phyloP scores from a whole-genome alignment of 2,329 filamentous ascomycete species.

The Thielaviopsis musarum region DNA sequence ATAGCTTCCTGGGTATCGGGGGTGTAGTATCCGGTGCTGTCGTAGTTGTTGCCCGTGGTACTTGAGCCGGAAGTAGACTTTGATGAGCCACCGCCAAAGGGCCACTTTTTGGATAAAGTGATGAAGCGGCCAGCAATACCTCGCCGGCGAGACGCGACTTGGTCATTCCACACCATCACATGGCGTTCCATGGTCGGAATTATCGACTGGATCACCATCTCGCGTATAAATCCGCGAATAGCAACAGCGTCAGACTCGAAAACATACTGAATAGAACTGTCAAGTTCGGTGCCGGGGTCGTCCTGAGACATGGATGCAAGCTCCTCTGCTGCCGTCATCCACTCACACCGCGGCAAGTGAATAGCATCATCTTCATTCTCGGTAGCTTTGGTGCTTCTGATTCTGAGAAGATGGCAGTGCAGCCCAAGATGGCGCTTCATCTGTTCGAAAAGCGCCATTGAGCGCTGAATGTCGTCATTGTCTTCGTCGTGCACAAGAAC shows the following conservation, averaged over 20 bases:
- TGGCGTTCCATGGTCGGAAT: conserved; percentile 92
- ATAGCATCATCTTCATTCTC: conserved; percentile 85
- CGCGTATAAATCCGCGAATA: conserved; percentile 75
- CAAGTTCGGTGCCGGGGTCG: conserved; percentile 46
- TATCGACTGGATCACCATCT: conserved; percentile 89
- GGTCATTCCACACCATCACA: conserved; percentile 88
- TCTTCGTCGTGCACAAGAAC: conserved; percentile 95
- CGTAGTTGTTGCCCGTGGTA: conserved; percentile 50
- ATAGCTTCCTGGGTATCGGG: conserved; percentile 75
- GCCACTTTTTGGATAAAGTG: conserved; percentile 80
- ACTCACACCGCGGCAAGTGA: conserved; percentile 64
- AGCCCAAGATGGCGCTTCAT: conserved; percentile 98
- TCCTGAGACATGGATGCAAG: conserved; percentile 57
- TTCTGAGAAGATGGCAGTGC: conserved; percentile 78
- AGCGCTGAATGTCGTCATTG: conserved; percentile 77
- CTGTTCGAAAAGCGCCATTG: conserved; percentile 81
- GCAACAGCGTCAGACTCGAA: conserved; percentile 86
- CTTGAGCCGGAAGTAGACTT: conserved; percentile 27
- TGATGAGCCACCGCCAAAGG: conserved; percentile 55
- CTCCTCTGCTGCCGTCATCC: conserved; percentile 79
- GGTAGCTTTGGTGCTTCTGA: conserved; percentile 71
- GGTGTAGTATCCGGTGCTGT: conserved; percentile 63
- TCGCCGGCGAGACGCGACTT: conserved; percentile 76
- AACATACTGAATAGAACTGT: conserved; percentile 59
- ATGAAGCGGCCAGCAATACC: conserved; percentile 89